phyloP scores from a whole-genome alignment of 768 basidiomycete species.

The Auriscalpium microsporum region DNA sequence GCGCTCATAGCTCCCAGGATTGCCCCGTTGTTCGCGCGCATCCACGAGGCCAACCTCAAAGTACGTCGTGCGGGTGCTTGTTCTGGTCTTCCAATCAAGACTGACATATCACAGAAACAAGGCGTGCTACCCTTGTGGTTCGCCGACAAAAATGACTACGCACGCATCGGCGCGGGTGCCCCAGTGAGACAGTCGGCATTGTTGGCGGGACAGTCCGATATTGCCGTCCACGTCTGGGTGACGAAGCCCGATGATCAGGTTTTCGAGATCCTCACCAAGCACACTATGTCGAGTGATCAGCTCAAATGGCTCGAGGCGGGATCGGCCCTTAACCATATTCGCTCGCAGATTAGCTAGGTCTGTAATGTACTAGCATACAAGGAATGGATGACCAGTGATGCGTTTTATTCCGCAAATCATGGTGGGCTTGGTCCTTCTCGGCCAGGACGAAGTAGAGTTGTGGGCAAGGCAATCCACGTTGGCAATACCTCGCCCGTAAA shows the following conservation, averaged over 20 bases:
- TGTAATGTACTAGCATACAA: not conserved
- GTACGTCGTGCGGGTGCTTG: conserved; percentile 28
- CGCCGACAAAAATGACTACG: conserved; percentile 76
- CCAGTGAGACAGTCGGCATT: conserved; percentile 79
- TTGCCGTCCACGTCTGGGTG: conserved; percentile 47
- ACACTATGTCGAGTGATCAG: conserved; percentile 89
- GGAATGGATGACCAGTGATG: too few species aligned
- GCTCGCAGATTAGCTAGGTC: conserved; percentile 37
- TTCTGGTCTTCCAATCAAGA: not conserved
- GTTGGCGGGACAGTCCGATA: conserved; percentile 37
- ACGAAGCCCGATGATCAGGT: conserved; percentile 53
- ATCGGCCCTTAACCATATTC: conserved; percentile 85
- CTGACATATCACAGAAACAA: conserved; percentile 66
- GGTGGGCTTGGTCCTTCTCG: too few species aligned
- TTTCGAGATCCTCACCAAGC: conserved; percentile 66
- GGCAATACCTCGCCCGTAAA: too few species aligned
- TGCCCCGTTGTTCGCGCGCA: conserved; percentile 92
- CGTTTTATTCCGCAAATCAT: too few species aligned
- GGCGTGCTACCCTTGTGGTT: conserved; percentile 96
- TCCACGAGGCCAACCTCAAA: conserved; percentile 97
- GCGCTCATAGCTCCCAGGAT: conserved; percentile 42
- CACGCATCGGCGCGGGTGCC: conserved; percentile 76
- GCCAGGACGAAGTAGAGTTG: too few species aligned
- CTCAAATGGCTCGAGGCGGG: conserved; percentile 85
- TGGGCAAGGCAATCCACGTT: too few species aligned